phyloP scores from a whole-genome alignment of 2,329 filamentous ascomycete genomes.

The Paramyrothecium sp. region DNA sequence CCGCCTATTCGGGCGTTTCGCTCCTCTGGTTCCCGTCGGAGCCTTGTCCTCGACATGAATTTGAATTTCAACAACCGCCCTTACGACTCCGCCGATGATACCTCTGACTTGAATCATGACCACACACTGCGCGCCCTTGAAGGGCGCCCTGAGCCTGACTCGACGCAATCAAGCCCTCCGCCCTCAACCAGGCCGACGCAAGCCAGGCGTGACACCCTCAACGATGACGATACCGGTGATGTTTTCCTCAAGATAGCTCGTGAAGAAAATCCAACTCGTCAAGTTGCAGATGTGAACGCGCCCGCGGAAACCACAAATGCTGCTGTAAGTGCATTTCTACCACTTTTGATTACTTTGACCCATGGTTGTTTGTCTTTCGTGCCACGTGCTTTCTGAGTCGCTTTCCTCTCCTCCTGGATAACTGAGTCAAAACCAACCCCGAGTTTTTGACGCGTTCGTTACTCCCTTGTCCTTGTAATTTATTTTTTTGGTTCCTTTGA shows the following conservation, averaged over 20 bases:
- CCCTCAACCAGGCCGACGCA: slow-evolving; percentile 22
- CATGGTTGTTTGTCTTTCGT: slow-evolving; percentile 3
- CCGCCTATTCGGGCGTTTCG: slow-evolving; percentile 57
- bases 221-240: slow-evolving; percentile 54
- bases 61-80: slow-evolving; percentile 33
- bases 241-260: slow-evolving; percentile 59
- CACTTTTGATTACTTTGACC: background rate
- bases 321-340: slow-evolving; percentile 40
- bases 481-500: slow-evolving; percentile 3
- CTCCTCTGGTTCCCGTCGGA: slow-evolving; percentile 56
- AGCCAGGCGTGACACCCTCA: slow-evolving; percentile 25
- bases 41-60: slow-evolving; percentile 53
- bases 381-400: slow-evolving; percentile 2
- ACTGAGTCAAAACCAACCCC: background rate
- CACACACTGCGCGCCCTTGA: slow-evolving; percentile 51
- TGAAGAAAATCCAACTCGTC: slow-evolving; percentile 43
- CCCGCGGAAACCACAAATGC: slow-evolving; percentile 33
- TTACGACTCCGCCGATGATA: slow-evolving; percentile 43
- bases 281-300: slow-evolving; percentile 30
- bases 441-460: background rate
- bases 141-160: slow-evolving; percentile 29
- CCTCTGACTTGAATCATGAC: slow-evolving; percentile 44
- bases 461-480: background rate
- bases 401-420: slow-evolving; percentile 9
- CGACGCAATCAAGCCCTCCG: slow-evolving; percentile 36